A percentile compares a stretch with the other conserved stretches of the same genome.
These are phyloP conservation scores for Cladosporium sp. DNA, from an alignment of 2,329 filamentous ascomycete species.

Conservation along the genomic window DNA sequence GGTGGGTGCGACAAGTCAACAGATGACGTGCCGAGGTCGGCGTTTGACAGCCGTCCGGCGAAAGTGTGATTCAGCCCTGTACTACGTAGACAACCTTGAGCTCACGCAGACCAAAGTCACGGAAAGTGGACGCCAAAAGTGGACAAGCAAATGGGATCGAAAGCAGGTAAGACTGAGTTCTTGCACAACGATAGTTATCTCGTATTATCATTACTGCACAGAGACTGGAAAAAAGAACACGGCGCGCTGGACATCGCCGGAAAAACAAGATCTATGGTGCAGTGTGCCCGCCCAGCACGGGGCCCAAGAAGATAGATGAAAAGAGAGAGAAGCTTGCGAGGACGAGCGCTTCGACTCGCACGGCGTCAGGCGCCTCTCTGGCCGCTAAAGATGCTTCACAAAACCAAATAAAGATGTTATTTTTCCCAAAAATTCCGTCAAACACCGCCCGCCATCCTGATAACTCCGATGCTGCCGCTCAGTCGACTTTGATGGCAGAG, in stretches of 20 bases:
- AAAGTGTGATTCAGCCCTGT: too few species aligned
- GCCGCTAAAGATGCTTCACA: not conserved
- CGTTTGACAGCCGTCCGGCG: not conserved
- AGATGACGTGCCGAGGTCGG: constrained; percentile 8
- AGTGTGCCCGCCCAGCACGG: not conserved
- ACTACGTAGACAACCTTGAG: too few species aligned
- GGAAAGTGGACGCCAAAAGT: not conserved
- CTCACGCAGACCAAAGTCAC: too few species aligned
- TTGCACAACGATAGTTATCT: not conserved
- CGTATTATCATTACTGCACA: not conserved
- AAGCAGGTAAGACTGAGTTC: not conserved
- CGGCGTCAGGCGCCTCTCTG: not conserved
- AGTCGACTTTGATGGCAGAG: constrained; percentile 38
- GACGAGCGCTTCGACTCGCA: not conserved
- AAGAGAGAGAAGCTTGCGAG: not conserved
- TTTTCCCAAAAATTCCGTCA: not conserved
- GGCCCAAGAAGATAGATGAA: not conserved
- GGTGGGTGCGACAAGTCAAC: not conserved
- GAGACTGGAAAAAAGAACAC: not conserved
- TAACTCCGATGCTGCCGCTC: constrained; percentile 11
- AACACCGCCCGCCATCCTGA: not conserved
- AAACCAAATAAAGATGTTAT: not conserved
- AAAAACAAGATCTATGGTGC: not conserved
- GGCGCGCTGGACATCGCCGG: not conserved
- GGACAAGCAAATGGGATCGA: not conserved